Evolutionary conservation across 352 stramenopile species (phyloP), one percentile per base, ranked within the genome.

Genomic region (Globisporangium paddicum): DNA sequence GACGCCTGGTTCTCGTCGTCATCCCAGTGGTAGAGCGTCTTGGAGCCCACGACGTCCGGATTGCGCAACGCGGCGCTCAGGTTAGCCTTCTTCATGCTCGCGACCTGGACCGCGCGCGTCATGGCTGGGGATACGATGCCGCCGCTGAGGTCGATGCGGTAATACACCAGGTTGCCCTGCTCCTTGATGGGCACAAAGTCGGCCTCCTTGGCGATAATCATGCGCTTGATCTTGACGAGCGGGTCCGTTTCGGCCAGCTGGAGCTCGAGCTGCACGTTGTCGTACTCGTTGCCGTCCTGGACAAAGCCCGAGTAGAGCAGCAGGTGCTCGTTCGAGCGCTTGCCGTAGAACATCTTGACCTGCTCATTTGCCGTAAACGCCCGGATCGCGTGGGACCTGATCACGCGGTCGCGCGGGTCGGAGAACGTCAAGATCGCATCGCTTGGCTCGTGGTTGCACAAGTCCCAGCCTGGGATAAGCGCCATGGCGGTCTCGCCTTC

Each of bases 281-380:
- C 55, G 44, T 70, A 66, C 16, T 67, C 44, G 54, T 87, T 87
- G 18, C 38, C 30, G 5, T 66, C 53, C n/a, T 68, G 49, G n/a
- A 79, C 71, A 47, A 87, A 87, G 9, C 77, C 77, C 3, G 73
- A 82, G 58, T 87, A 86, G 6, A 87, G 53, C 28, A 87, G 58
- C 5, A 87, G 62, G 18, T 83, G 59, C 6, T 73, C 54, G 54
- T 87, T 87, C 54, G 66, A 66, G 2, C 77, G 71, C n/a, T 71
- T 75, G 14, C 77, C 77, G 62, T 87, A 87, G 41, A 82, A 87
- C 68, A 87, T 87, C 34, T 61, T 73, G 34, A 86, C 71, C 40
- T 84, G 60, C 37, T 87, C 75, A 19, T 71, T 42, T 3, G 23
- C 0, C 5, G 60, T 28, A 40, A 84, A 87, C 3, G 18, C 54